phyloP scores from a whole-genome alignment of 2,329 filamentous ascomycete species.

The Sporothrix phasma region DNA sequence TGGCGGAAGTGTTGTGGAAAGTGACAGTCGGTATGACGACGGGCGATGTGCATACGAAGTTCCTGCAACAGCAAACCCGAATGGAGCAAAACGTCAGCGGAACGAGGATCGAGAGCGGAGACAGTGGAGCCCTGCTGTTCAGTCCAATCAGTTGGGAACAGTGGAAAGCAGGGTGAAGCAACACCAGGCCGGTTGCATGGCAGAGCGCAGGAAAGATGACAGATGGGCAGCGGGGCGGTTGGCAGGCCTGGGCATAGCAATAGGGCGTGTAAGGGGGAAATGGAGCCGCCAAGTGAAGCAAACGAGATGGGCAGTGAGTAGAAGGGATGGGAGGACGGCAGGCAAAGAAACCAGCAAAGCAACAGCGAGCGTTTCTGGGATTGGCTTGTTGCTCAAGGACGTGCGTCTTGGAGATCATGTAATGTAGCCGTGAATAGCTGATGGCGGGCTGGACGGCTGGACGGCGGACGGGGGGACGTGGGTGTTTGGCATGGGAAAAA shows the following conservation, averaged over 20 bases:
- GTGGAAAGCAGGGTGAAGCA: not conserved
- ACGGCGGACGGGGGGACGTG: too few species aligned
- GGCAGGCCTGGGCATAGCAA: not conserved
- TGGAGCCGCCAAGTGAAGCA: not conserved
- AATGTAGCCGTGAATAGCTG: constrained; percentile 2
- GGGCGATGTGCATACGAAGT: not conserved
- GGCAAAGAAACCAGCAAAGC: not conserved
- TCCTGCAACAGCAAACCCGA: not conserved
- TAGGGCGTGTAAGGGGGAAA: not conserved
- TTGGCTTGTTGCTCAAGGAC: not conserved
- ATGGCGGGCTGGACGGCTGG: not conserved
- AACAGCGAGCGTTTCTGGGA: not conserved
- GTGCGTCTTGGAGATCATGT: not conserved
- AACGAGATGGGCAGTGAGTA: not conserved
- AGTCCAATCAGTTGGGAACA: not conserved
- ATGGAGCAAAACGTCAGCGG: not conserved
- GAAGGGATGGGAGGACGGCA: not conserved
- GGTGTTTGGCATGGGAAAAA: not conserved
- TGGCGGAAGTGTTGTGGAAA: not conserved
- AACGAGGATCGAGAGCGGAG: not conserved
- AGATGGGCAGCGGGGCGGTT: not conserved
- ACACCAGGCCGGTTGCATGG: not conserved
- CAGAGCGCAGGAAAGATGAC: not conserved
- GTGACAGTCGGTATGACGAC: not conserved
- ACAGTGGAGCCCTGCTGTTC: not conserved